A percentile compares a stretch with the other conserved stretches of the same genome.
Evolutionary conservation across 352 stramenopile genomes (phyloP).

Genomic region (Phytophthora boehmeriae): DNA sequence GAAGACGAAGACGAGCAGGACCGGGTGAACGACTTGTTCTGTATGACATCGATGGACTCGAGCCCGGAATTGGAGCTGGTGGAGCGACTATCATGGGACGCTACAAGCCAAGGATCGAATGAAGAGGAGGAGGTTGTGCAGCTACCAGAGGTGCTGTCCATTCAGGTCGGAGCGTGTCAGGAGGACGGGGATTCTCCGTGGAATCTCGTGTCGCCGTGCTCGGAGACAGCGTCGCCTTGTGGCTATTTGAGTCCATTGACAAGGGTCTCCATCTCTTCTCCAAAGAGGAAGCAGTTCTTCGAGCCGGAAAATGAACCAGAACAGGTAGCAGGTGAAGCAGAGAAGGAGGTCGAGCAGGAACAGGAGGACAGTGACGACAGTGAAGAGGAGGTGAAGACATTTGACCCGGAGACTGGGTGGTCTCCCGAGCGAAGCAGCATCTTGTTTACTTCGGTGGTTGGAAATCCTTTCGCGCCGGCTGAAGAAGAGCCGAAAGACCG

Average conservation of each 20-base stretch:
- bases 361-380: conserved; percentile 7
- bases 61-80: conserved; percentile 16
- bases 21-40: conserved; percentile 17
- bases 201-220: conserved; percentile 65
- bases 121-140: conserved; percentile 12
- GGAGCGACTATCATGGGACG: conserved; percentile 37
- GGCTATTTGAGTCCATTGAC: conserved; percentile 21
- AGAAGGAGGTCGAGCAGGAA: conserved; percentile 11
- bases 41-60: conserved; percentile 8
- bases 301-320: conserved; percentile 26
- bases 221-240: conserved; percentile 25
- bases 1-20: conserved; percentile 4
- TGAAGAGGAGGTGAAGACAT: conserved; percentile 13
- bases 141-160: conserved; percentile 13
- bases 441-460: conserved; percentile 9
- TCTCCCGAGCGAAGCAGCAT: conserved; percentile 17
- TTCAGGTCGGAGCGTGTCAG: conserved; percentile 12
- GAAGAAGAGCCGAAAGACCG: conserved; percentile 9
- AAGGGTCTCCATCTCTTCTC: conserved; percentile 26
- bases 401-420: conserved; percentile 31
- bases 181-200: conserved; percentile 27
- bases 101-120: conserved; percentile 15
- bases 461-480: conserved; percentile 23
- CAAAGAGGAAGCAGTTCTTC: conserved; percentile 24
- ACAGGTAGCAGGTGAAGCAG: conserved; percentile 11